These are phyloP conservation scores for Penicillium sp. DNA, from an alignment of 2,329 filamentous ascomycete genomes.

Conservation along the genomic window DNA sequence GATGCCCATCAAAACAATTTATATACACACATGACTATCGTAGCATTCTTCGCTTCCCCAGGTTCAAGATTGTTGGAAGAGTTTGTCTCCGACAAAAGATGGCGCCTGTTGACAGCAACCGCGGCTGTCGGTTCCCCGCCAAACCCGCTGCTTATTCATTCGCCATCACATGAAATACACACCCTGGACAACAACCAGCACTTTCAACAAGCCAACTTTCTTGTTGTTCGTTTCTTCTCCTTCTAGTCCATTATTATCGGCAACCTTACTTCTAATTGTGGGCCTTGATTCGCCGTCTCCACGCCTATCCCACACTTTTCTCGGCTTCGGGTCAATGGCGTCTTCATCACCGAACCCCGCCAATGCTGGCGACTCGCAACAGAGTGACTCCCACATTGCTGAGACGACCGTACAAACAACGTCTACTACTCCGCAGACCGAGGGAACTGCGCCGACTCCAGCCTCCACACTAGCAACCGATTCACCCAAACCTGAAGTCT, in stretches of 20 bases:
- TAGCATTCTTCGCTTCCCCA: not conserved
- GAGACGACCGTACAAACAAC: conserved; percentile 11
- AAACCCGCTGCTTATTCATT: conserved; percentile 17
- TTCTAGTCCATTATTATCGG: not conserved
- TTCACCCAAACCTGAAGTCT: conserved; percentile 1
- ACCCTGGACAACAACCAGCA: conserved; percentile 1
- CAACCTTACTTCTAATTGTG: not conserved
- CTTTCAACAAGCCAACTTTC: not conserved
- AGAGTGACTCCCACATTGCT: not conserved
- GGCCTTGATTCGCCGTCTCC: conserved; percentile 6
- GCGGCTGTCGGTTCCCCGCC: conserved; percentile 21
- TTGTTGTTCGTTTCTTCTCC: not conserved
- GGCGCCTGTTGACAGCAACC: not conserved
- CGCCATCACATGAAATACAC: conserved; percentile 15
- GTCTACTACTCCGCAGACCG: conserved; percentile 1
- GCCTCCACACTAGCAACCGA: conserved; percentile 4
- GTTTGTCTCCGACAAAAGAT: not conserved
- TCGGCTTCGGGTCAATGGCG: conserved; percentile 17
- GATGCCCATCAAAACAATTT: not conserved
- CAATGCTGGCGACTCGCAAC: conserved; percentile 13
- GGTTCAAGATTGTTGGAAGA: not conserved
- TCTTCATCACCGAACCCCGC: conserved; percentile 20
- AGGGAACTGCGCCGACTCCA: not conserved
- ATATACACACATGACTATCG: not conserved
- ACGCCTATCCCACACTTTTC: not conserved